Evolutionary conservation across 1,139 yeast genomes (phyloP).

Genomic region (Suhomyces choctaworum): DNA sequence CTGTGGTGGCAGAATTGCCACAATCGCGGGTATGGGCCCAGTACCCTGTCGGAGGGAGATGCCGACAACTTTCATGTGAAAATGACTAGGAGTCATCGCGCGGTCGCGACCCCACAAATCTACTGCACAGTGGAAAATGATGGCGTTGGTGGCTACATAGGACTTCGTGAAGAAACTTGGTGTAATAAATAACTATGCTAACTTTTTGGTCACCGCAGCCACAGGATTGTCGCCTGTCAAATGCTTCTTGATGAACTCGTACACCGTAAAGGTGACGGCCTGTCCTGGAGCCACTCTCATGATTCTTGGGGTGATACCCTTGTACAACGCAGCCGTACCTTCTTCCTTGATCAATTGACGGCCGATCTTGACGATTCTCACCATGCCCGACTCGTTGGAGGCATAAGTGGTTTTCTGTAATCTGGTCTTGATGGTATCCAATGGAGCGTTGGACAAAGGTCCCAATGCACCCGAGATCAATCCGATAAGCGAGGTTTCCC

Average conservation of each 20-base stretch:
- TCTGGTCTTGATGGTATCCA: constrained; percentile 95
- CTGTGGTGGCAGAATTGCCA: too few species aligned
- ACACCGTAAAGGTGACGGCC: constrained; percentile 96
- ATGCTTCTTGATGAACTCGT: constrained; percentile 78
- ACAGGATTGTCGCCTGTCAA: constrained; percentile 43
- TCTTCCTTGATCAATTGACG: constrained; percentile 82
- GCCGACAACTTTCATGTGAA: too few species aligned
- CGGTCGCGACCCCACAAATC: too few species aligned
- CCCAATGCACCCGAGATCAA: constrained; percentile 95
- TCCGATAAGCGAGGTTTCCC: constrained; percentile 94
- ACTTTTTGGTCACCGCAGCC: constrained; percentile 22
- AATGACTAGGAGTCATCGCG: constrained; percentile 11
- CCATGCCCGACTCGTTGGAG: constrained; percentile 68
- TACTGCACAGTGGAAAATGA: too few species aligned
- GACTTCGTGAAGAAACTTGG: too few species aligned
- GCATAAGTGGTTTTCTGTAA: constrained; percentile 86
- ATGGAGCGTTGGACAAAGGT: constrained; percentile 95
- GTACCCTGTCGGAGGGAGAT: too few species aligned
- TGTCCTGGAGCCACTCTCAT: constrained; percentile 99
- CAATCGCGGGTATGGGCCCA: too few species aligned
- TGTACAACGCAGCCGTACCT: constrained; percentile 84
- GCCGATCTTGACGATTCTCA: constrained; percentile 80
- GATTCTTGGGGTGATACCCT: constrained; percentile 97
- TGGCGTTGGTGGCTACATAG: too few species aligned
- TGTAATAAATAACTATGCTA: constrained; percentile 19